A percentile compares a stretch with the other conserved stretches of the same genome.
These are phyloP conservation scores for Mycena sanguinolenta DNA, from an alignment of 768 basidiomycete genomes.

Conservation along the genomic window DNA sequence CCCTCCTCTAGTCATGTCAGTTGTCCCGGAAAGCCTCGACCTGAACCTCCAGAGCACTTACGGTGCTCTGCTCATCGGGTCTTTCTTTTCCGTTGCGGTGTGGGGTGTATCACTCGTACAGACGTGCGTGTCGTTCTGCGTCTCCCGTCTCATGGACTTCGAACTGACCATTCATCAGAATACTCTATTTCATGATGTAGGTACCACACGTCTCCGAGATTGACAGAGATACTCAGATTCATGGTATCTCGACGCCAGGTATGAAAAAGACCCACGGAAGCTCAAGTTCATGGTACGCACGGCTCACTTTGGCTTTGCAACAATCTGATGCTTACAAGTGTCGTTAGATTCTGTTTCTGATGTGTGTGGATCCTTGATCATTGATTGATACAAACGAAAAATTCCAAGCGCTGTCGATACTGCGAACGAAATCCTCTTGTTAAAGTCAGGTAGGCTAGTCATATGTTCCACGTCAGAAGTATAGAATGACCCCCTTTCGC, in stretches of 20 bases:
- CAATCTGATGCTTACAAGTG: neutral
- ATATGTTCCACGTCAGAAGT: neutral
- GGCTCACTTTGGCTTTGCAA: neutral
- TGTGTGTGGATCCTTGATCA: constrained; percentile 4
- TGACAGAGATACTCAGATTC: neutral
- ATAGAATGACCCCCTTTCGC: neutral
- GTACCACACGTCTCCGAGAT: too few relatives aligned
- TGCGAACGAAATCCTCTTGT: constrained; percentile 22
- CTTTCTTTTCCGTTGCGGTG: constrained; percentile 19
- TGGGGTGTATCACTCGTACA: constrained; percentile 26
- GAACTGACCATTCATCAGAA: neutral
- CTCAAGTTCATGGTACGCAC: constrained; percentile 26
- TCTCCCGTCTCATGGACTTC: neutral
- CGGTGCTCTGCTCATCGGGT: constrained; percentile 22
- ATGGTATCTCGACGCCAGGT: neutral
- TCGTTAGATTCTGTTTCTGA: constrained; percentile 17
- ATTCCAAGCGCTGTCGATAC: constrained; percentile 6
- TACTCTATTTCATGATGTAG: constrained; percentile 25
- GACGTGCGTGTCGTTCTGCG: constrained; percentile 20
- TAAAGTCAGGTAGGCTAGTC: constrained; percentile 5
- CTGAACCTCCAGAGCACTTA: constrained; percentile 27
- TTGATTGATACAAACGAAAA: neutral
- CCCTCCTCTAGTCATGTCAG: neutral
- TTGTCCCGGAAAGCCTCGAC: constrained; percentile 8
- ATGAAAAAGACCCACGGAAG: constrained; percentile 16